These are phyloP conservation scores for Backusella morwellensis DNA, from an alignment of 192 early-diverging fungal species.

Conservation along the genomic window DNA sequence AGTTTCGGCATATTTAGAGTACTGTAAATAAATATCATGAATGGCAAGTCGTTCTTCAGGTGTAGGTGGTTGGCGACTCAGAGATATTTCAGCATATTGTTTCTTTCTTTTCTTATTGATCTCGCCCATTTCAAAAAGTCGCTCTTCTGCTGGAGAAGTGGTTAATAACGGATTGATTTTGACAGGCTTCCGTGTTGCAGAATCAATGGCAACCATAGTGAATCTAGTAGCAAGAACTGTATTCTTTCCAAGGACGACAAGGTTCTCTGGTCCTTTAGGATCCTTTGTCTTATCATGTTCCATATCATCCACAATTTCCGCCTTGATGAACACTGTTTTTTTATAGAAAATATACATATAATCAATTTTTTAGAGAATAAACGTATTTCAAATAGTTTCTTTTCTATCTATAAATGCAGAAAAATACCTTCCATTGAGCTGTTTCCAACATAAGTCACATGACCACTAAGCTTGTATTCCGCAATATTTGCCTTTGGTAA, in stretches of 20 bases:
- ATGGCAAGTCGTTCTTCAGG: constrained; percentile 76
- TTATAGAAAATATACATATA: neutral
- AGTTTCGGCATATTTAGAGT: constrained; percentile 48
- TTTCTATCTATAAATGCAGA: neutral
- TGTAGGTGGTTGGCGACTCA: constrained; percentile 70
- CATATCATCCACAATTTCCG: neutral
- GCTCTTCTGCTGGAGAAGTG: constrained; percentile 69
- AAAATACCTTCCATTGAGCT: constrained; percentile 81
- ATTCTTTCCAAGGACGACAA: constrained; percentile 18
- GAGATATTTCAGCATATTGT: constrained; percentile 34
- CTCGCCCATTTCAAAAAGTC: constrained; percentile 69
- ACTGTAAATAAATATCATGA: constrained; percentile 76
- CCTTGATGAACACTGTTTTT: neutral
- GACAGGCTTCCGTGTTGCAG: constrained; percentile 63
- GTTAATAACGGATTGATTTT: constrained; percentile 72
- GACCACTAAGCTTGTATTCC: constrained; percentile 79
- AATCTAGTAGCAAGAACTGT: constrained; percentile 80
- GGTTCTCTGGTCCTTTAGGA: neutral
- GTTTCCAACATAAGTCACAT: constrained; percentile 83
- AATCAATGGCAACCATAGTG: constrained; percentile 86
- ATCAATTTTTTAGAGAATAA: neutral
- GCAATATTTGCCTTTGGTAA: constrained; percentile 52
- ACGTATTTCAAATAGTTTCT: neutral
- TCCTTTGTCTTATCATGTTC: neutral
- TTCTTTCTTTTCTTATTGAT: constrained; percentile 58